phyloP scores from a whole-genome alignment of 768 basidiomycete species.

The Trametes maxima region DNA sequence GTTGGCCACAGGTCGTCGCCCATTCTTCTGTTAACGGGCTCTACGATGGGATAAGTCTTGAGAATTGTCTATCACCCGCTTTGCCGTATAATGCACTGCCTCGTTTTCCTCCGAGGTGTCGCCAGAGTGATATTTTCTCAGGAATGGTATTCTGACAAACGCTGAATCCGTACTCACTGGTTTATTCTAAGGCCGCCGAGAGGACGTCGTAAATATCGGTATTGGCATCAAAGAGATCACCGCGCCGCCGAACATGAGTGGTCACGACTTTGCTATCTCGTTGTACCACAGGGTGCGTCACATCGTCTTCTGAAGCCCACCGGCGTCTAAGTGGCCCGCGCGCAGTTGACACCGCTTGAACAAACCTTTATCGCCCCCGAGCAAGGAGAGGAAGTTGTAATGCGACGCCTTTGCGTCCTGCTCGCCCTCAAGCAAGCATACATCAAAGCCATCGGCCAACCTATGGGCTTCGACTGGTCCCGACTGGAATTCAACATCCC shows the following conservation, averaged over 20 bases:
- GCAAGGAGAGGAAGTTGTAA: slow-evolving; percentile 60
- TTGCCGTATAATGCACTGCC: too few relatives aligned
- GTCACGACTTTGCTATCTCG: slow-evolving; percentile 70
- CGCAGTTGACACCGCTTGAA: slow-evolving; percentile 54
- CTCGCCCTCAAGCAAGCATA: slow-evolving; percentile 82
- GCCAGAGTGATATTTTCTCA: too few relatives aligned
- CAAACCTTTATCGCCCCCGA: slow-evolving; percentile 53
- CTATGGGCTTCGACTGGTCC: slow-evolving; percentile 77
- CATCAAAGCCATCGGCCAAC: slow-evolving; percentile 82
- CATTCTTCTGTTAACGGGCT: too few relatives aligned
- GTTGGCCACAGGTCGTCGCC: too few relatives aligned
- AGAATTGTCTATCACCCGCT: too few relatives aligned
- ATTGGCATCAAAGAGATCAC: slow-evolving; percentile 75
- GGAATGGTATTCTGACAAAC: too few relatives aligned
- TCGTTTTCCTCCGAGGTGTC: too few relatives aligned
- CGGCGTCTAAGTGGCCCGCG: slow-evolving; percentile 22
- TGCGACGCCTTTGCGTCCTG: slow-evolving; percentile 76
- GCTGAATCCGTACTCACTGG: too few relatives aligned
- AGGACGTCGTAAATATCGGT: slow-evolving; percentile 80
- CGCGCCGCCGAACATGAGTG: slow-evolving; percentile 59
- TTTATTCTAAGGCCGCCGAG: slow-evolving; percentile 45
- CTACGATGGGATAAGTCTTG: too few relatives aligned
- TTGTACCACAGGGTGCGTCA: slow-evolving; percentile 69
- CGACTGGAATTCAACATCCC: slow-evolving; percentile 82
- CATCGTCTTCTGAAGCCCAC: not conserved